phyloP scores from a whole-genome alignment of 106 monocot genomes.

The Platanthera zijinensis region DNA sequence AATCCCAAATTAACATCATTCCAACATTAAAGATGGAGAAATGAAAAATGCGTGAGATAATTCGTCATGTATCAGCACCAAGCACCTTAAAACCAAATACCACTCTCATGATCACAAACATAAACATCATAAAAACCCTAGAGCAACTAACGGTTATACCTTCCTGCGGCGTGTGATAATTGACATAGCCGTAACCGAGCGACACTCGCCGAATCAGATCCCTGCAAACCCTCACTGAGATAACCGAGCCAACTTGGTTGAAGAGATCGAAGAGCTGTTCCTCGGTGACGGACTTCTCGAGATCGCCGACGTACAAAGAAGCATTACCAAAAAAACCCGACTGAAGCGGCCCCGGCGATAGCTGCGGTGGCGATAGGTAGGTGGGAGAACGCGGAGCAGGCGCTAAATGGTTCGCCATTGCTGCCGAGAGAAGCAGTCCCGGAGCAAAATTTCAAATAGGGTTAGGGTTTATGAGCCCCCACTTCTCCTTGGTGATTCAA shows the following conservation, averaged over 20 bases:
- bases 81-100: background rate
- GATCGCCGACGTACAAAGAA: slow-evolving; percentile 54
- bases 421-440: background rate
- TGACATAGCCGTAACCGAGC: slow-evolving; percentile 57
- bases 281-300: slow-evolving; percentile 32
- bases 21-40: background rate
- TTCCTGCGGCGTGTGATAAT: slow-evolving; percentile 18
- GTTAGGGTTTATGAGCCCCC: slow-evolving; percentile 10
- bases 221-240: slow-evolving; percentile 48
- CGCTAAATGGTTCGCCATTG: background rate
- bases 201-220: slow-evolving; percentile 27
- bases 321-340: slow-evolving; percentile 12
- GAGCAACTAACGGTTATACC: background rate
- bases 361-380: slow-evolving; percentile 2
- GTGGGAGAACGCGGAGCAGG: background rate
- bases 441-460: background rate
- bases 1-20: background rate
- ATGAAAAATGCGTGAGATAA: background rate
- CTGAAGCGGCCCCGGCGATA: background rate
- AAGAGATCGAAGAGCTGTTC: slow-evolving; percentile 32
- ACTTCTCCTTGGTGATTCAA: background rate
- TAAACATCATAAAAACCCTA: background rate
- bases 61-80: background rate
- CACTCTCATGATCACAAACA: background rate
- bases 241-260: slow-evolving; percentile 24